Evolutionary conservation across 495 filamentous ascomycete genomes (phyloP), one percentile per base, ranked within the genome.

Genomic region (Choiromyces venosus): DNA sequence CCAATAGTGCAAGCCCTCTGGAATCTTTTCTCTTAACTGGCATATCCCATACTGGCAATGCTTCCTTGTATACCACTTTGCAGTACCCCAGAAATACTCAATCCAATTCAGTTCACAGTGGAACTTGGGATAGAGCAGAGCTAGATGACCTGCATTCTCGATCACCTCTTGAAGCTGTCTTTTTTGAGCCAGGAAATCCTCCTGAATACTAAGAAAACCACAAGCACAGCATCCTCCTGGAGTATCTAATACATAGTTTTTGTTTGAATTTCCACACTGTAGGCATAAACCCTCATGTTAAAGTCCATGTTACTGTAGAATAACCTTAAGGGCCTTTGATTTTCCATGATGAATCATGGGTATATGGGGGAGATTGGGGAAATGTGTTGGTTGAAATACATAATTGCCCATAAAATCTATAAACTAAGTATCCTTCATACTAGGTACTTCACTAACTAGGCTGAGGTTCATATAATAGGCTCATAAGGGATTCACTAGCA

Each of bases 31-130:
- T n/a, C n/a, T n/a, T n/a, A n/a, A n/a, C n/a, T n/a, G n/a, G n/a
- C n/a, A n/a, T n/a, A n/a, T n/a, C n/a, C n/a, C n/a, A n/a, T n/a
- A n/a, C n/a, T n/a, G n/a, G n/a, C n/a, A n/a, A n/a, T n/a, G n/a
- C n/a, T n/a, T n/a, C n/a, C n/a, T n/a, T n/a, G n/a, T n/a, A n/a
- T n/a, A n/a, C n/a, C n/a, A n/a, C n/a, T n/a, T n/a, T n/a, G n/a
- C n/a, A n/a, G n/a, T n/a, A n/a, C n/a, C 61, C 61, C n/a, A 65
- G n/a, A 2, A 65, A 3, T 68, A 68, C 33, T 68, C 33, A 33
- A 68, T 68, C 66, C 66, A 68, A n/a, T 68, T 68, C 25, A 68
- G 37, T 37, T 68, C 66, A 68, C 4, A 68, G 4, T 68, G 66
- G 3, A 68, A 3, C 37, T 67, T 67, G 14, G 33, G 65, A 36